Base-by-base conservation (phyloP, 2,329 filamentous ascomycete species). In the Epichloe gansuensis region DNA sequence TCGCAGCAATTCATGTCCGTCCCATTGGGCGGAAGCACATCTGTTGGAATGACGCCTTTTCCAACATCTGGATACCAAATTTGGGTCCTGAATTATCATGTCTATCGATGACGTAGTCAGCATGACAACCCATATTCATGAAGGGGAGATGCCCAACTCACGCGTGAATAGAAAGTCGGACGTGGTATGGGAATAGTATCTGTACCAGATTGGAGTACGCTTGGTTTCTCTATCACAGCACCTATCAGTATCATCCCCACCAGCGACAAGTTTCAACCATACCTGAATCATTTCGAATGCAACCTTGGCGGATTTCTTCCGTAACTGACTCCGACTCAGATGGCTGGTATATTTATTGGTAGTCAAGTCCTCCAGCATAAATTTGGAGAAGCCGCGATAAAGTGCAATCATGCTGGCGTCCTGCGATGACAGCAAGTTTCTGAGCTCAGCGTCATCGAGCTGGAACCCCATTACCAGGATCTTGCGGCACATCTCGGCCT, bases 351-450 rank as follows among this genome's bases (percentile, higher is more conserved):
- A 59, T 0, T 57, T 58, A 43, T 62, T 63, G 2, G 56, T 57
- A 34, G 61, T 58, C 5, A 66, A 56, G 51, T 68, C 65, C 52
- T 68, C 61, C 28, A 67, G 59, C 64, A 67, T 83, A 44, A 86
- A 69, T 39, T 81, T 78, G 25, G 81, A 82, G 62, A 82, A 85
- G 45, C 77, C 72, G 52, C 75, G 73, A 62, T 86, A 83, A 52
- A 75, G 70, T 4, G 72, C 70, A 37, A 86, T 66, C 25, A 59
- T 56, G 56, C 61, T 52, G 56, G 63, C n/a, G 58, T 67, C 59
- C 58, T 60, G 62, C 25, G 59, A 56, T 44, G 63, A 57, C 53
- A 65, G 59, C 52, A 44, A 17, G 56, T 55, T 52, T 59, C 49
- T 58, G 61, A 56, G 56, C 63, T 58, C 55, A 56, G 54, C 55